These are phyloP conservation scores for Firmiana major DNA, from an alignment of 345 rosid genomes.

Conservation along the genomic window DNA sequence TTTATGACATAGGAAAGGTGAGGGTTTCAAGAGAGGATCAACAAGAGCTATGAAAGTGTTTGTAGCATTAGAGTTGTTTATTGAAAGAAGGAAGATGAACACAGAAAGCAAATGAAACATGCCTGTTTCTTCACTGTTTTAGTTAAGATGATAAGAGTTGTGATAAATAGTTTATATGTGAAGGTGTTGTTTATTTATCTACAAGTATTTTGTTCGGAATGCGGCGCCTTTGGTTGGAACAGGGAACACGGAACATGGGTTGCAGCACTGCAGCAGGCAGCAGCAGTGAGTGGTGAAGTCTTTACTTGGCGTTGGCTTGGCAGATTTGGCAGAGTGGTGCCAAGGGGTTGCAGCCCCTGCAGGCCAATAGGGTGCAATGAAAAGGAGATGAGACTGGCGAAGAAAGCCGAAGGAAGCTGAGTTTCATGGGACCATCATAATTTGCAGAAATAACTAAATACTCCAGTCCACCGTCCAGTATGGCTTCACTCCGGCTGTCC, in stretches of 20 bases:
- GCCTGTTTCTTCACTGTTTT: neutral
- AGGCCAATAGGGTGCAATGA: neutral
- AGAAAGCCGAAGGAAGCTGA: neutral
- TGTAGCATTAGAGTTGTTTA: neutral
- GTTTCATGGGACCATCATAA: neutral
- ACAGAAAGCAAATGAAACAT: neutral
- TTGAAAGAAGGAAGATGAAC: neutral
- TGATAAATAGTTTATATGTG: neutral
- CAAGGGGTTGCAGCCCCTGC: neutral
- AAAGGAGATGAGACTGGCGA: neutral
- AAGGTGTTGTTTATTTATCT: neutral
- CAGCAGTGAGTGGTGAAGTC: neutral
- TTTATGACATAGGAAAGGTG: slow-evolving; percentile 6
- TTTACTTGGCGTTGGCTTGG: neutral
- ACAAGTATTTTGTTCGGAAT: neutral
- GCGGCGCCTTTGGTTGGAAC: neutral
- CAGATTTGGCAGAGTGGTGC: neutral
- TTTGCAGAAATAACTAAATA: neutral
- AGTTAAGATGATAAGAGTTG: neutral
- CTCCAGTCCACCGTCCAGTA: neutral
- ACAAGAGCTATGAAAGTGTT: neutral
- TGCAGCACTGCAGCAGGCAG: neutral
- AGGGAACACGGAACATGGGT: neutral
- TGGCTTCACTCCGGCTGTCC: too few species aligned
- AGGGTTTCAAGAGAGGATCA: slow-evolving; percentile 1